These are phyloP conservation scores for Malus sylvestris DNA, from an alignment of 306 rosid species.

Conservation along the genomic window DNA sequence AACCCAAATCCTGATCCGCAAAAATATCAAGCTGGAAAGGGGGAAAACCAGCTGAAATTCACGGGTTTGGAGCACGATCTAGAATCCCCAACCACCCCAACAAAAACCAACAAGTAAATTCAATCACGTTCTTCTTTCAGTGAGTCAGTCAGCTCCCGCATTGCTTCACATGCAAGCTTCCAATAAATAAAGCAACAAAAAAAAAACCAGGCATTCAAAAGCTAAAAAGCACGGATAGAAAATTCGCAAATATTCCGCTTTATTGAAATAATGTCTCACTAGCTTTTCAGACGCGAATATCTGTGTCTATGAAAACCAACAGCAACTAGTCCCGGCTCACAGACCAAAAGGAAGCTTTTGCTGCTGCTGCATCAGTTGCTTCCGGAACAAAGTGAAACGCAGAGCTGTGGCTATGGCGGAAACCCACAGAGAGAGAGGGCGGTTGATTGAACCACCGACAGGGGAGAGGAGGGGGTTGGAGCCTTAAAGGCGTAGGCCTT, in stretches of 20 bases:
- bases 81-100: slow-evolving; percentile 25
- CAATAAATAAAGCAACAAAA: slow-evolving; percentile 32
- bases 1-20: slow-evolving; percentile 31
- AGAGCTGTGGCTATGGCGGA: background rate
- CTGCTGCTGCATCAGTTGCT: slow-evolving; percentile 2
- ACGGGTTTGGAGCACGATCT: slow-evolving; percentile 27
- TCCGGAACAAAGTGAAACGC: background rate
- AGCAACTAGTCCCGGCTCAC: slow-evolving; percentile 14
- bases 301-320: slow-evolving; percentile 20
- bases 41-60: slow-evolving; percentile 13
- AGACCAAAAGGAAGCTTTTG: slow-evolving; percentile 3
- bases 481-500: slow-evolving; percentile 14
- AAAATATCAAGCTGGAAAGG: slow-evolving; percentile 12
- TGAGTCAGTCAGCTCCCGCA: slow-evolving; percentile 37
- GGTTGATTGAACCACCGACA: slow-evolving; percentile 20
- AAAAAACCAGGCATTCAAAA: slow-evolving; percentile 20
- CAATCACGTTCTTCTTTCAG: slow-evolving; percentile 41
- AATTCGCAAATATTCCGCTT: slow-evolving; percentile 27
- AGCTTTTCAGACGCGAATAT: slow-evolving; percentile 7
- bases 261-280: slow-evolving; percentile 33
- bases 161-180: slow-evolving; percentile 83
- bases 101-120: slow-evolving; percentile 27
- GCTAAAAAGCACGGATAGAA: slow-evolving; percentile 21
- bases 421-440: slow-evolving; percentile 29
- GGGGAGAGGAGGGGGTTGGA: background rate